A percentile compares a stretch with the other conserved stretches of the same genome.
Conservation (phyloP, 768 basidiomycete species). For the Trametes maxima region DNA sequence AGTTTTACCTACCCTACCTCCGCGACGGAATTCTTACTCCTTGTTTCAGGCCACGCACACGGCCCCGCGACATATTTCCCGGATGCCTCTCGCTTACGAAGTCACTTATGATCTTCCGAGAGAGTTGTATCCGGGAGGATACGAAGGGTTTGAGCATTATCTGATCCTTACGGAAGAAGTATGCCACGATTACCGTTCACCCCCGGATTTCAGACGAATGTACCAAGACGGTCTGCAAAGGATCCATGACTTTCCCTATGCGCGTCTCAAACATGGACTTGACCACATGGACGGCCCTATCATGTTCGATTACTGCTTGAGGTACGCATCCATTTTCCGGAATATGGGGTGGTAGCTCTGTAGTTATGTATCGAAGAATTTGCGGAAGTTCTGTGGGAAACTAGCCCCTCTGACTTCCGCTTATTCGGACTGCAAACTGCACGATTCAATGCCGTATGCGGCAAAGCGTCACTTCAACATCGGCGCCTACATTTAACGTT, state of each 20-base stretch:
- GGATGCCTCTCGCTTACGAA: not conserved
- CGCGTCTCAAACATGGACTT: not conserved
- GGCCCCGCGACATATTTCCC: not conserved
- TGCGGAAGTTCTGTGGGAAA: no score
- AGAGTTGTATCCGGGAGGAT: not conserved
- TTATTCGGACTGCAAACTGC: no score
- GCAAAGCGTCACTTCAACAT: no score
- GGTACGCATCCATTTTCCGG: not conserved
- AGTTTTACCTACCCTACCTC: no score
- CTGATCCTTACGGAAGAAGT: slow-evolving; percentile 5
- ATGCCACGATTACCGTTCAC: slow-evolving; percentile 5
- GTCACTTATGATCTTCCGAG: not conserved
- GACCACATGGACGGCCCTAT: not conserved
- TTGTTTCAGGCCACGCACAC: no score
- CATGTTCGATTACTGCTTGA: slow-evolving; percentile 6
- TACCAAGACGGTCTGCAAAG: not conserved
- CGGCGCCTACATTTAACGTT: no score
- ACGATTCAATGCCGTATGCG: no score
- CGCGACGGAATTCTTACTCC: no score
- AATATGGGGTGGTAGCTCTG: no score
- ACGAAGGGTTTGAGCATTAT: slow-evolving; percentile 1
- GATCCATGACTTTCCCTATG: not conserved
- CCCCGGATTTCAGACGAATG: not conserved
- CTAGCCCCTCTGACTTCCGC: no score
- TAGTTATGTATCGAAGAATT: no score